These are phyloP conservation scores for Trichophyton rubrum DNA, from an alignment of 2,329 filamentous ascomycete species.

Conservation along the genomic window DNA sequence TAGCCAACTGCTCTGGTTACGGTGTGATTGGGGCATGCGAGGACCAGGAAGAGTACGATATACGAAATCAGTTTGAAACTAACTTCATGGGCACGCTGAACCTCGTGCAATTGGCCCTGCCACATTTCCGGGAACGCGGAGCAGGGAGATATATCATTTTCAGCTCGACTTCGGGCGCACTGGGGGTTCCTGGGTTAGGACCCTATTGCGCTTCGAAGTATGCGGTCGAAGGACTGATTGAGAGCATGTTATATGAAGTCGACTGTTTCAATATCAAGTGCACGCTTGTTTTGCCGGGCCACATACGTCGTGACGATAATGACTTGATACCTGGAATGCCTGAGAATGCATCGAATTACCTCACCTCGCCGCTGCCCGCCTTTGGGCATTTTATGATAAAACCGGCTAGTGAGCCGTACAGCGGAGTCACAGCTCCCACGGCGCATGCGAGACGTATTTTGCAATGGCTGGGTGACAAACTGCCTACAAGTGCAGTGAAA, in stretches of 20 bases:
- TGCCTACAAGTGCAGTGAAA: constrained; percentile 85
- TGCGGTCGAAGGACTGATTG: constrained; percentile 86
- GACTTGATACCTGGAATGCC: constrained; percentile 14
- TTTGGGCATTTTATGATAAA: constrained; percentile 93
- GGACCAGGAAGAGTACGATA: constrained; percentile 89
- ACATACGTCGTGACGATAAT: constrained; percentile 70
- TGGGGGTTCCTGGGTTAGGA: constrained; percentile 86
- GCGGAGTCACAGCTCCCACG: constrained; percentile 63
- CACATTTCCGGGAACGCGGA: constrained; percentile 68
- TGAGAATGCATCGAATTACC: constrained; percentile 15
- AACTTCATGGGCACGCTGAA: constrained; percentile 95
- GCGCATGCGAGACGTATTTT: constrained; percentile 83
- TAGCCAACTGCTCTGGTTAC: constrained; percentile 90
- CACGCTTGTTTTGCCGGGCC: constrained; percentile 80
- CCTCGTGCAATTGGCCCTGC: constrained; percentile 78
- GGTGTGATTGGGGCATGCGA: constrained; percentile 92
- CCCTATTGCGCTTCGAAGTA: constrained; percentile 97
- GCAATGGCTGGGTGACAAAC: constrained; percentile 84
- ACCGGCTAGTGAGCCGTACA: constrained; percentile 68
- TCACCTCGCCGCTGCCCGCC: constrained; percentile 50
- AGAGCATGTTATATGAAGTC: constrained; percentile 93
- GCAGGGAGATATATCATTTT: constrained; percentile 84
- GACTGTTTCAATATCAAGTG: constrained; percentile 86
- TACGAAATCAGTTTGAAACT: constrained; percentile 92
- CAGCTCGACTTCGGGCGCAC: constrained; percentile 77